These are phyloP conservation scores for Neurospora intermedia DNA, from an alignment of 495 filamentous ascomycete genomes.

Conservation along the genomic window DNA sequence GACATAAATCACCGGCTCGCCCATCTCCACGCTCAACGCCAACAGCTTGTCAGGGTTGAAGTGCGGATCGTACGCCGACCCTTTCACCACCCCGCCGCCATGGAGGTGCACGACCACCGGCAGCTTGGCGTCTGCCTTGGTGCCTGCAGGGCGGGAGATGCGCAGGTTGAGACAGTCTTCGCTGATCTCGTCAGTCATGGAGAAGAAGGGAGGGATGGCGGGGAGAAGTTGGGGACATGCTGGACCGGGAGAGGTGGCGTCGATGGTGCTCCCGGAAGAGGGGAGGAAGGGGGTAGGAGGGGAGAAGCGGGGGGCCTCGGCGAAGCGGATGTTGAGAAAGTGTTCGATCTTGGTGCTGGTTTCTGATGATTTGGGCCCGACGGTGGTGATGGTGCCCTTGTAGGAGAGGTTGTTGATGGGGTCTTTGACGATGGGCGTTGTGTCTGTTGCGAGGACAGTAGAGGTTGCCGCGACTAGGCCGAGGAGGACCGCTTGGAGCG, in stretches of 20 bases:
- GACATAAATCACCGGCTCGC: conserved; percentile 24
- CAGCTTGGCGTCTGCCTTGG: conserved; percentile 17
- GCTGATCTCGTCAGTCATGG: conserved; percentile 22
- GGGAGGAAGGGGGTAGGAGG: conserved; percentile 22
- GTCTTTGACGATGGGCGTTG: background rate
- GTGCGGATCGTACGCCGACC: conserved; percentile 26
- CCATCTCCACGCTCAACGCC: conserved; percentile 24
- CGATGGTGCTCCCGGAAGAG: conserved; percentile 17
- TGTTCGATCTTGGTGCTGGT: conserved; percentile 19
- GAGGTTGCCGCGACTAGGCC: background rate
- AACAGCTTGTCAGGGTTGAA: conserved; percentile 27
- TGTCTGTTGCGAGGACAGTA: background rate
- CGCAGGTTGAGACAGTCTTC: conserved; percentile 35
- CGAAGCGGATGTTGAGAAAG: conserved; percentile 33
- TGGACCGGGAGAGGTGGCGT: conserved; percentile 25
- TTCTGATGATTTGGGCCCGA: background rate
- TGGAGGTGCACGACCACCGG: conserved; percentile 34
- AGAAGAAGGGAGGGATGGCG: conserved; percentile 27
- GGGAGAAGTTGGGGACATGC: conserved; percentile 29
- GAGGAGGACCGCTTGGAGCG: background rate
- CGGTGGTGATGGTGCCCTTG: background rate
- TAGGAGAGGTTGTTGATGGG: background rate
- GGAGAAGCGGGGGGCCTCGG: conserved; percentile 30
- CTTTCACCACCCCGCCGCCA: conserved; percentile 29
- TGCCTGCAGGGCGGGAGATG: conserved; percentile 26